A percentile compares a stretch with the other conserved stretches of the same genome.
Evolutionary conservation across 805 yeast genomes (phyloP).

Genomic region (Starmerella apicola): DNA sequence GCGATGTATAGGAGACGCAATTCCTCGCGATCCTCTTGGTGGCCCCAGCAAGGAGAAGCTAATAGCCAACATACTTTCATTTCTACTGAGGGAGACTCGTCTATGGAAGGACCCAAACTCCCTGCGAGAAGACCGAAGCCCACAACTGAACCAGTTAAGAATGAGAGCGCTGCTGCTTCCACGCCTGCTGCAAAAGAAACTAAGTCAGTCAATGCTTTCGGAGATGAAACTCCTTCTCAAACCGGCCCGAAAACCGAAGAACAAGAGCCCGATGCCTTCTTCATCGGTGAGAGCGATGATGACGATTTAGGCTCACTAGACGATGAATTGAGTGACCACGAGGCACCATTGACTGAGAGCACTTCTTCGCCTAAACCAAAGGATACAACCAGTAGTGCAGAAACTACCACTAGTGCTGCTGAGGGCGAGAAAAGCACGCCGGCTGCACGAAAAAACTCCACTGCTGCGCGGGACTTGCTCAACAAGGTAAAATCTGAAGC

Average conservation of each 20-base stretch:
- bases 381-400: background rate
- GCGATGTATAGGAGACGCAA: conserved; percentile 6
- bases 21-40: conserved; percentile 10
- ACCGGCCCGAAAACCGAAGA: conserved; percentile 11
- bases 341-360: too few species aligned
- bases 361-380: too few species aligned
- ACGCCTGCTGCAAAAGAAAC: background rate
- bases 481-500: conserved; percentile 4
- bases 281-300: conserved; percentile 25
- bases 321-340: conserved; percentile 10
- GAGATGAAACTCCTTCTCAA: conserved; percentile 16
- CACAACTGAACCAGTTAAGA: background rate
- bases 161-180: background rate
- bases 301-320: conserved; percentile 17
- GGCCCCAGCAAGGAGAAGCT: conserved; percentile 6
- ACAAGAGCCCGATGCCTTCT: conserved; percentile 23
- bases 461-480: conserved; percentile 8
- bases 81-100: background rate
- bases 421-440: background rate
- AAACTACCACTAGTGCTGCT: background rate
- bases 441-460: background rate
- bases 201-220: conserved; percentile 23
- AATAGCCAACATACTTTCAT: background rate
- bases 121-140: conserved; percentile 17
- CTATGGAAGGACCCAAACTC: conserved; percentile 2